Conservation (phyloP, 1,284 basidiomycete species). For the Puccinia brachypodii region DNA sequence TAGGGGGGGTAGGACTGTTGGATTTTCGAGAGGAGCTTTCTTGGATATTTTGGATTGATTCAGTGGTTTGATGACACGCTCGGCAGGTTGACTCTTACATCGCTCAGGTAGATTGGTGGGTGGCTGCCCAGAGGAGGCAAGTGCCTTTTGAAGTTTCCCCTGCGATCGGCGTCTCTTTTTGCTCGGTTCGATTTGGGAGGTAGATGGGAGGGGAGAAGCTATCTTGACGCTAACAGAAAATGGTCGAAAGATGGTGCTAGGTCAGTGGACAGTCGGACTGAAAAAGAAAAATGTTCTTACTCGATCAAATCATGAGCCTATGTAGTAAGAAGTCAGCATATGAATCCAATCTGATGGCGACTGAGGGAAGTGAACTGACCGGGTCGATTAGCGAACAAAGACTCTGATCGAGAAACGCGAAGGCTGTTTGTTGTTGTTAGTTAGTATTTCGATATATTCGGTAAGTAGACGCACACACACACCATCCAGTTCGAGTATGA, state of each 20-base stretch:
- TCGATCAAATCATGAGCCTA: conserved; percentile 40
- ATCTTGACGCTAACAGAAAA: not conserved
- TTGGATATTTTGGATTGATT: not conserved
- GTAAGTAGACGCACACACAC: not conserved
- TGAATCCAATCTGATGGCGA: not conserved
- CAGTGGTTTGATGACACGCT: conserved; percentile 6
- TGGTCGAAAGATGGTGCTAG: not conserved
- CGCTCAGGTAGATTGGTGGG: not conserved
- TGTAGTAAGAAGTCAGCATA: not conserved
- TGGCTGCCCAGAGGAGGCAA: not conserved
- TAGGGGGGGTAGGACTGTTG: not conserved
- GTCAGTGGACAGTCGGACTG: too few relatives aligned
- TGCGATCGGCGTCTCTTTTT: conserved; percentile 37
- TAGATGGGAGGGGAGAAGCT: not conserved
- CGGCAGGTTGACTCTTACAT: conserved; percentile 9
- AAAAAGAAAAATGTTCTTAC: conserved; percentile 13
- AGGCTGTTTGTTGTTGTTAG: not conserved
- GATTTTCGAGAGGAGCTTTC: not conserved
- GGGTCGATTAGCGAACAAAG: conserved; percentile 31
- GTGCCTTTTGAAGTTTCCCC: not conserved
- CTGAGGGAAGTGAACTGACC: not conserved
- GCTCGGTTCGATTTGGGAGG: not conserved
- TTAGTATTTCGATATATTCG: not conserved
- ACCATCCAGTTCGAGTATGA: conserved; percentile 8
- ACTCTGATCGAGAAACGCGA: conserved; percentile 38